Conservation (phyloP, 257 asterid species). For the Datura wrightii region DNA sequence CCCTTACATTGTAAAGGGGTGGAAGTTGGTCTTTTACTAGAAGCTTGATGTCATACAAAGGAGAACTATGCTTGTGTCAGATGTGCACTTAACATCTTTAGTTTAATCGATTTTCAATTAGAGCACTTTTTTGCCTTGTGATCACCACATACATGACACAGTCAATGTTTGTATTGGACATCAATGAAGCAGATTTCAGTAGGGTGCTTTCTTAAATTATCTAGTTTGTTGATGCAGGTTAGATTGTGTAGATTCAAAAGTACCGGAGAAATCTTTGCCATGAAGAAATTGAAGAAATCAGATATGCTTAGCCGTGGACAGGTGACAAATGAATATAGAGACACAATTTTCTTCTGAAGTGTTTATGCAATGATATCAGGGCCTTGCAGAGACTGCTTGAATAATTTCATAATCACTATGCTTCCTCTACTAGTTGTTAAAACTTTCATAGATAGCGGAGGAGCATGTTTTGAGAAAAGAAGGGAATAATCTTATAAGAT, state of each 20-base stretch:
- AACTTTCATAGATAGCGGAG: neutral
- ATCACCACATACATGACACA: neutral
- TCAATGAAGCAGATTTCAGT: constrained; percentile 7
- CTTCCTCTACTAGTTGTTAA: neutral
- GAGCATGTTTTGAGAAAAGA: constrained; percentile 22
- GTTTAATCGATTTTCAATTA: neutral
- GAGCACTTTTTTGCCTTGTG: neutral
- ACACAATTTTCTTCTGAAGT: neutral
- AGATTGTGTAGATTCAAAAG: constrained; percentile 82
- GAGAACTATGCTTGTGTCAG: constrained; percentile 10
- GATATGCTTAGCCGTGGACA: constrained; percentile 99
- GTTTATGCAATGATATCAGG: neutral
- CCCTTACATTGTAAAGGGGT: neutral
- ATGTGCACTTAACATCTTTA: neutral
- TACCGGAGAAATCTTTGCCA: constrained; percentile 91
- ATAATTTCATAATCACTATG: neutral
- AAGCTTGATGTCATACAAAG: constrained; percentile 11
- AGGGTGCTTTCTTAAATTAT: constrained; percentile 32
- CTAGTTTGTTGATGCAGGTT: constrained; percentile 63
- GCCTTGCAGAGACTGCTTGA: neutral
- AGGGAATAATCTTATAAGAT: neutral
- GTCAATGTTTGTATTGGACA: neutral
- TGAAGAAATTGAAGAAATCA: constrained; percentile 93
- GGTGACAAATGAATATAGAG: constrained; percentile 50
- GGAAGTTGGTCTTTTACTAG: constrained; percentile 16